A percentile compares a stretch with the other conserved stretches of the same genome.
Evolutionary conservation across 2,329 filamentous ascomycete genomes (phyloP).

Genomic region (Claviceps lovelessii): DNA sequence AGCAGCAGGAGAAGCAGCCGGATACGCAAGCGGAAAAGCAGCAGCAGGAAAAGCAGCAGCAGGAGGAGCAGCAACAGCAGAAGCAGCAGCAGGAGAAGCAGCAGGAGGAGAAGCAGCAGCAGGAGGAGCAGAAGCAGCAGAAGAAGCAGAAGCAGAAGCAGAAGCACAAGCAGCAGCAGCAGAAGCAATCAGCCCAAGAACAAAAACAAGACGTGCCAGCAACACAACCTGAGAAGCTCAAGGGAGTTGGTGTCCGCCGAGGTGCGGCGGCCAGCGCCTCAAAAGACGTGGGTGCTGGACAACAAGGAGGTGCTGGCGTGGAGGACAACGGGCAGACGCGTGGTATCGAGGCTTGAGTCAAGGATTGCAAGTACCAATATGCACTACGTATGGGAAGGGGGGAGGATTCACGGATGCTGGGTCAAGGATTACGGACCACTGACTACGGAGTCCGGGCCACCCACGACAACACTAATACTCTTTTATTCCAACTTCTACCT

Average conservation of each 20-base stretch:
- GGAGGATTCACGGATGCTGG: too few species aligned
- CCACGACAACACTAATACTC: neutral
- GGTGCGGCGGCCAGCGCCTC: neutral
- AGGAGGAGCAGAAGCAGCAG: too few species aligned
- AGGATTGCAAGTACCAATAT: neutral
- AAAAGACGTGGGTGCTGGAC: neutral
- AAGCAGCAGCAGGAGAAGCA: neutral
- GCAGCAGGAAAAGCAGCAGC: neutral
- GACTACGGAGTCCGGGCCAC: neutral
- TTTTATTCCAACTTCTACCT: neutral
- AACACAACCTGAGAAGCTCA: slow-evolving; percentile 15
- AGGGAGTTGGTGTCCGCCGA: slow-evolving; percentile 13
- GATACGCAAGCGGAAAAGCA: neutral
- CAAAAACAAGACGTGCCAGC: neutral
- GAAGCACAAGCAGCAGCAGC: too few species aligned
- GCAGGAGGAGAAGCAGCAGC: too few species aligned
- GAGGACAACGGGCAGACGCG: neutral
- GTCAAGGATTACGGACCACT: neutral
- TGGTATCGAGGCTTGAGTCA: neutral
- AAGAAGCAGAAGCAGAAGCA: too few species aligned
- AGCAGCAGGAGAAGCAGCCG: too few species aligned
- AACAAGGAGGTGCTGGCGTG: neutral
- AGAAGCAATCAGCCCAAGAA: neutral
- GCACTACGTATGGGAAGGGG: too few species aligned
- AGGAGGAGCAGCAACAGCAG: neutral